Base-by-base conservation (phyloP, 306 rosid species). In the Prunus fruticosa region DNA sequence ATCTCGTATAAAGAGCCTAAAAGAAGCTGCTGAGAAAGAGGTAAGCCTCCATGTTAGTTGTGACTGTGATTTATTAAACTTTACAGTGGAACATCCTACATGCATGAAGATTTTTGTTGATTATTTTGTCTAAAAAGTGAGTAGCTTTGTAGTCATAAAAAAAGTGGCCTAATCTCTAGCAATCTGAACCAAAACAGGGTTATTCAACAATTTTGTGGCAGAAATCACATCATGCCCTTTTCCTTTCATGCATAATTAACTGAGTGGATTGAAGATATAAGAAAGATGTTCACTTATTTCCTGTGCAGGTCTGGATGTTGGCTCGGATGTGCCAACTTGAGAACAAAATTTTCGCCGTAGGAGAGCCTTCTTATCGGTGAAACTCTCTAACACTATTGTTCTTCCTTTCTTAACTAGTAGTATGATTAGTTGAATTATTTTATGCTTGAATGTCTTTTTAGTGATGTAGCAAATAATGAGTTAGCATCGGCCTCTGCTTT, bases 251-350 rank as follows among this genome's bases (percentile, higher is more conserved):
- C 53, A 57, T 23, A n/a, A 57, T 43, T 23, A 71, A 71, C 65
- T 34, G 53, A 52, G 13, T 7, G 66, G 32, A 11, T 38, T 34
- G 53, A 23, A 41, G 34, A n/a, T 41, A 6, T 41, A 57, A 57
- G 52, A 67, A 9, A 52, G 80, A 69, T 22, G 68, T 69, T 73
- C 11, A 68, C 68, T 46, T 64, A 5, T 68, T 77, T 57, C 56
- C 64, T 81, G 12, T 79, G 69, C 76, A 95, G 99, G 92, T 95
- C 64, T 95, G 97, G 99, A 90, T 95, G 93, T 81, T 95, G 81
- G 97, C 97, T 86, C 88, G 99, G 73, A 92, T 95, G 97, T 89
- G 92, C 89, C 99, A 95, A 86, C 90, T 95, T 58, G 93, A 95
- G 88, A 92, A 92, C 89, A 92, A 95, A 87, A 95, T 95, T 73